These are phyloP conservation scores for Eucalyptus dawsonii DNA, from an alignment of 345 rosid species.

Conservation along the genomic window DNA sequence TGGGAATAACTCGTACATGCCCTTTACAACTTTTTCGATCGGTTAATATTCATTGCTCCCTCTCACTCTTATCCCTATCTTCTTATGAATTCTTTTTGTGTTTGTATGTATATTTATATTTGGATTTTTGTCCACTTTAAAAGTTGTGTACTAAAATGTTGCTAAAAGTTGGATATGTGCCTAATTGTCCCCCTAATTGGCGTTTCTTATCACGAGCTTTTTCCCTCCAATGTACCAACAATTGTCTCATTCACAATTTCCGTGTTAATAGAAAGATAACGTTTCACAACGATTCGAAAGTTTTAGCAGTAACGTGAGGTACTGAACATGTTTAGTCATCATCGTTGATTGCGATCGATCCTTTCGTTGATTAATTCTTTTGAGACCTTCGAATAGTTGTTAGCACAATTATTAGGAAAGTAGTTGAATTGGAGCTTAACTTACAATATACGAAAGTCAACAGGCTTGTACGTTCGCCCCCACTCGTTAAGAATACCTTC, in stretches of 20 bases:
- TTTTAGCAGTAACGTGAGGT: not conserved
- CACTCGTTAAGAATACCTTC: not conserved
- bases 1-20: not conserved
- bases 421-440: not conserved
- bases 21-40: not conserved
- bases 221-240: accelerated
- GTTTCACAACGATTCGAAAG: not conserved
- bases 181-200: not conserved
- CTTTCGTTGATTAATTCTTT: accelerated
- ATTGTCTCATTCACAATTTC: not conserved
- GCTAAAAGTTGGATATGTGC: not conserved
- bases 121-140: not conserved
- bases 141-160: not conserved
- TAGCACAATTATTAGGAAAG: not conserved
- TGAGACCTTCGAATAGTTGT: not conserved
- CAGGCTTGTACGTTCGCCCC: not conserved
- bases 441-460: not conserved
- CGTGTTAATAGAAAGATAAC: not conserved
- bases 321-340: not conserved
- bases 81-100: not conserved
- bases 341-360: not conserved
- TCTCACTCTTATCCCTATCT: not conserved
- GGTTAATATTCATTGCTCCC: not conserved
- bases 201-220: not conserved
- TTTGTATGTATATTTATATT: not conserved